Evolutionary conservation across 331 rosid genomes (phyloP).

Genomic region (Acacia pycnantha): DNA sequence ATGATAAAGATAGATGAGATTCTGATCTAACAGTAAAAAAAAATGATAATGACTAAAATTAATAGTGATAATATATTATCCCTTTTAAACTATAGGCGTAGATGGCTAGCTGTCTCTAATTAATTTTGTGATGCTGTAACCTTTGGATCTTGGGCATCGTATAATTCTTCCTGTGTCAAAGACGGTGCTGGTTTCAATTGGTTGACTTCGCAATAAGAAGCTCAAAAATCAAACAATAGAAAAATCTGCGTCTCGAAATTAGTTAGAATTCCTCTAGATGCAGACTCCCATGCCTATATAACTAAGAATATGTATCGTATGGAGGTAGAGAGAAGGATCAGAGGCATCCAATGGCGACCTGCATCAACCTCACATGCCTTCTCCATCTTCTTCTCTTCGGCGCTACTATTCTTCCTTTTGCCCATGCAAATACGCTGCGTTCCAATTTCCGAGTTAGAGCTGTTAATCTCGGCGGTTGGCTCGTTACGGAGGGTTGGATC

Average conservation of each 20-base stretch:
- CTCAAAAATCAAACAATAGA: too few relatives aligned
- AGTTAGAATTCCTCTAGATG: constrained; percentile 27
- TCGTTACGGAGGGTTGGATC: constrained; percentile 83
- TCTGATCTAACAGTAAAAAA: too few relatives aligned
- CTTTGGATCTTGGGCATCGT: background rate
- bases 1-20: too few relatives aligned
- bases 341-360: constrained; percentile 20
- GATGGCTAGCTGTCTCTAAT: background rate
- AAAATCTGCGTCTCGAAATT: too few relatives aligned
- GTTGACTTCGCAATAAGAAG: background rate
- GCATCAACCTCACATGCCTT: constrained; percentile 22
- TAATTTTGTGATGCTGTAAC: too few relatives aligned
- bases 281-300: background rate
- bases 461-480: constrained; percentile 82
- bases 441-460: constrained; percentile 40
- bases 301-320: background rate
- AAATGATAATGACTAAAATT: too few relatives aligned
- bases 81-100: too few relatives aligned
- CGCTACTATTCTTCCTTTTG: background rate
- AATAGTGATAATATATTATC: too few relatives aligned
- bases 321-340: background rate
- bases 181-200: background rate
- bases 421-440: constrained; percentile 15
- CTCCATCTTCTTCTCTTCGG: constrained; percentile 24
- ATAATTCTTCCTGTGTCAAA: background rate